Conservation (phyloP, 495 filamentous ascomycete genomes). For the Podospora conica region DNA sequence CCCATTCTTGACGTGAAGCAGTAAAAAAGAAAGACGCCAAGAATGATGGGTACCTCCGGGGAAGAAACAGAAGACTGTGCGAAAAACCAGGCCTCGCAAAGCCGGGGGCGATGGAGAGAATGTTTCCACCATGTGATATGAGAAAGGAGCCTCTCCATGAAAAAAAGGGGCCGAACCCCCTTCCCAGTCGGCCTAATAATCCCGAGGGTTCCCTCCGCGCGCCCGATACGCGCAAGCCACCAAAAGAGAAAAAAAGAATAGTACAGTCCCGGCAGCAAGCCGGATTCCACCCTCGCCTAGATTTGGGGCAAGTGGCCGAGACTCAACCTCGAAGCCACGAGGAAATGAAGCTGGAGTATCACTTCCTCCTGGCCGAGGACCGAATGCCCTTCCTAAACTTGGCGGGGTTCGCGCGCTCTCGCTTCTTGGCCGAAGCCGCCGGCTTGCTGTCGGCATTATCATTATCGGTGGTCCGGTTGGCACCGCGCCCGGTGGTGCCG, state of each 20-base stretch:
- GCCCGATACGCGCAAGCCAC: not conserved
- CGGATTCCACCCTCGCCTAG: not conserved
- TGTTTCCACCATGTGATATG: not conserved
- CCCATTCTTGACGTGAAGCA: not conserved
- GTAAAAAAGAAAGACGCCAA: not conserved
- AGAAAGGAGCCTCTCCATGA: not conserved
- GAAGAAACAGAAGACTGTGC: not conserved
- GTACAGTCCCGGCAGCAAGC: not conserved
- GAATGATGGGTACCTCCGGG: not conserved
- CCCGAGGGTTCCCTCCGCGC: not conserved
- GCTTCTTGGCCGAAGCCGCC: constrained; percentile 17
- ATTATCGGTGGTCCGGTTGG: not conserved
- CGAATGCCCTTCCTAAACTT: constrained; percentile 26
- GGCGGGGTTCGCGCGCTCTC: constrained; percentile 20
- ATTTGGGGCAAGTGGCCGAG: not conserved
- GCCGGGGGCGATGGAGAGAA: not conserved
- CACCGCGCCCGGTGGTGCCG: not conserved
- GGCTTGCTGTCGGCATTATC: not conserved
- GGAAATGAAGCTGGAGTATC: constrained; percentile 1
- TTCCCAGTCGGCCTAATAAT: not conserved
- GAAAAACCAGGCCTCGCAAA: not conserved
- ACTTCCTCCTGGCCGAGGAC: constrained; percentile 20
- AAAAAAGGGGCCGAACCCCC: not conserved
- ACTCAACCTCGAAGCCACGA: too few species aligned
- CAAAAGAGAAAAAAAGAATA: not conserved